phyloP scores from a whole-genome alignment of 768 basidiomycete genomes.

The Suillus variegatus region DNA sequence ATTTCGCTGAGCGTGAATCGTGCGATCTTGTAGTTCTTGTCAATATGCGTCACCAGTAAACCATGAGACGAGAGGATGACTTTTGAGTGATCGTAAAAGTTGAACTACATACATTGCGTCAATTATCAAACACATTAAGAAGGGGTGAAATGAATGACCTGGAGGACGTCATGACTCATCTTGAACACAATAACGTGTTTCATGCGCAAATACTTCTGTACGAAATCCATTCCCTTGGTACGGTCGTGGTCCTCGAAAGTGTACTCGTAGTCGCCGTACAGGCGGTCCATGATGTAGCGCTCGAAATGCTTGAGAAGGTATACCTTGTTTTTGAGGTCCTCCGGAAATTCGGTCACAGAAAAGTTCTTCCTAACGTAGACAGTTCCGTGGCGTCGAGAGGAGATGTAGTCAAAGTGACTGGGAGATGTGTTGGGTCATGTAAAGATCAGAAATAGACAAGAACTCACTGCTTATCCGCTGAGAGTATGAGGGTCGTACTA shows the following conservation, averaged over 20 bases:
- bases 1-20: conserved; percentile 73
- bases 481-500: conserved; percentile 81
- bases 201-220: conserved; percentile 94
- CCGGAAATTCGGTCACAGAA: conserved; percentile 69
- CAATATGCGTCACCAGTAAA: conserved; percentile 82
- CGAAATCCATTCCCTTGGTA: conserved; percentile 89
- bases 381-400: conserved; percentile 63
- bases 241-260: conserved; percentile 70
- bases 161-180: conserved; percentile 92
- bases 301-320: conserved; percentile 95
- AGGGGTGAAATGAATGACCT: conserved; percentile 53
- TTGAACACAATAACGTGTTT: conserved; percentile 97
- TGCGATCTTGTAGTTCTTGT: conserved; percentile 81
- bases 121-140: conserved; percentile 1
- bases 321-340: conserved; percentile 86
- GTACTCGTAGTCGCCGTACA: conserved; percentile 85
- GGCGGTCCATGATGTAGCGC: conserved; percentile 87
- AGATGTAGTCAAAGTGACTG: conserved; percentile 90
- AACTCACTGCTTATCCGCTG: conserved; percentile 83
- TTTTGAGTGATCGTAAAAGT: conserved; percentile 98
- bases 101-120: conserved; percentile 65
- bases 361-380: conserved; percentile 74
- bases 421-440: neutral
- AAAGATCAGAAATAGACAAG: conserved; percentile 7
- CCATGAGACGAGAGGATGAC: conserved; percentile 85